Conservation (phyloP, 2,329 filamentous ascomycete genomes). For the Colletotrichum costaricense region DNA sequence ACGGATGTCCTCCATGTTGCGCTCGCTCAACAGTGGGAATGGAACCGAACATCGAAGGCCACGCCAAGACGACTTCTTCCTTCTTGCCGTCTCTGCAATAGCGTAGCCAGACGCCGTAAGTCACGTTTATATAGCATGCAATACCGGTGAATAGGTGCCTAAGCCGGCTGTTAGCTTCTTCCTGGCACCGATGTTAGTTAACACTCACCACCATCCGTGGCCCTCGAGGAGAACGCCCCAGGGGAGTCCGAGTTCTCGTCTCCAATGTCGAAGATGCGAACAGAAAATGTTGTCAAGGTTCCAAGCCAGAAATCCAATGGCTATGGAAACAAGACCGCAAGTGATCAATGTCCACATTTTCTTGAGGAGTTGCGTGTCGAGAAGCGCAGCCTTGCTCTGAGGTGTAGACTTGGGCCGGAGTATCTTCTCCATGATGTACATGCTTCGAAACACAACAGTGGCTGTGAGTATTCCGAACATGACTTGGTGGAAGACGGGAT, state of each 20-base stretch:
- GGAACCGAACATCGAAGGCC: not conserved
- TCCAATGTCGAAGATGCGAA: not conserved
- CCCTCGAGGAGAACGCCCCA: not conserved
- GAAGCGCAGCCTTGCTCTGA: not conserved
- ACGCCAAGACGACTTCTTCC: not conserved
- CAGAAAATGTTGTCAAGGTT: not conserved
- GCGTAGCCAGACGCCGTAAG: not conserved
- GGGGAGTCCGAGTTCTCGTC: not conserved
- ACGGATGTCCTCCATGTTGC: not conserved
- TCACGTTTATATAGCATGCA: slow-evolving; percentile 3
- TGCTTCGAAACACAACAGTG: not conserved
- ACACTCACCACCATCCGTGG: not conserved
- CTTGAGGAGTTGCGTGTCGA: not conserved
- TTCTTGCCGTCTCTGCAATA: slow-evolving; percentile 8
- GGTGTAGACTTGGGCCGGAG: not conserved
- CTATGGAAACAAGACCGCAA: not conserved
- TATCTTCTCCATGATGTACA: not conserved
- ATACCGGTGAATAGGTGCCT: not conserved
- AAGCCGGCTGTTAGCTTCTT: not conserved
- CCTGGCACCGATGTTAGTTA: not conserved
- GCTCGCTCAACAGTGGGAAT: not conserved
- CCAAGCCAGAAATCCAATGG: not conserved
- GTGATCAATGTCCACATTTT: not conserved
- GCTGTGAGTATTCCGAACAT: not conserved
- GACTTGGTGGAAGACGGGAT: not conserved